Evolutionary conservation across 1,284 basidiomycete genomes (phyloP), one percentile per base, ranked within the genome.

Genomic region (Ustilago tritici): DNA sequence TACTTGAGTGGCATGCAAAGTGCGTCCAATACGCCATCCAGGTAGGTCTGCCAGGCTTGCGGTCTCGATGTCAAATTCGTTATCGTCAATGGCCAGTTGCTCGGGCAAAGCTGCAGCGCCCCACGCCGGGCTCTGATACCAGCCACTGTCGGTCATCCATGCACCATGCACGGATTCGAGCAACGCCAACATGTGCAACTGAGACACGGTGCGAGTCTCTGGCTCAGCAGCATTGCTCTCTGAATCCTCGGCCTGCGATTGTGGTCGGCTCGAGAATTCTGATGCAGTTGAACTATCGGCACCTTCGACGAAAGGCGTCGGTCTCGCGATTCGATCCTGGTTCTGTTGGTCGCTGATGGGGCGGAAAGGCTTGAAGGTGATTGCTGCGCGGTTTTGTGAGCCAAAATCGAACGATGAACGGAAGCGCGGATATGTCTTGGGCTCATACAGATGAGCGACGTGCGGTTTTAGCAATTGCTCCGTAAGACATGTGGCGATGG

Each of bases 101-200:
- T 68, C 61, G 3, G 49, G 31, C 12, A 76, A 35, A 10, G 68
- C 69, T 14, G 62, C 15, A 9, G 56, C 35, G 5, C 74, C 74
- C 69, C 69, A 76, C 10, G 63, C 50, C 10, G 74, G 41, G 2
- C 69, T 57, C 32, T 61, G 70, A 54, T 69, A 69, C 65, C 62
- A 76, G 0, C 58, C 61, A n/a, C 62, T 72, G 47, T 76, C 74
- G 19, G 65, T 49, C 74, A 72, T 72, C 69, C 69, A 76, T 4
- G 74, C 74, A 6, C 69, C 74, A 31, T 76, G 59, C 7, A 76
- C 57, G 15, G 65, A 59, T 34, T 76, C 74, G 28, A 76, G 31
- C 9, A 76, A 59, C 14, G 69, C 69, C 31, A 53, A 61, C 61
- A 69, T 72, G 54, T 72, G 56, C 40, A 76, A 40, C 34, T 76